These are phyloP conservation scores for Colletotrichum sp. DNA, from an alignment of 2,329 filamentous ascomycete genomes.

Conservation along the genomic window DNA sequence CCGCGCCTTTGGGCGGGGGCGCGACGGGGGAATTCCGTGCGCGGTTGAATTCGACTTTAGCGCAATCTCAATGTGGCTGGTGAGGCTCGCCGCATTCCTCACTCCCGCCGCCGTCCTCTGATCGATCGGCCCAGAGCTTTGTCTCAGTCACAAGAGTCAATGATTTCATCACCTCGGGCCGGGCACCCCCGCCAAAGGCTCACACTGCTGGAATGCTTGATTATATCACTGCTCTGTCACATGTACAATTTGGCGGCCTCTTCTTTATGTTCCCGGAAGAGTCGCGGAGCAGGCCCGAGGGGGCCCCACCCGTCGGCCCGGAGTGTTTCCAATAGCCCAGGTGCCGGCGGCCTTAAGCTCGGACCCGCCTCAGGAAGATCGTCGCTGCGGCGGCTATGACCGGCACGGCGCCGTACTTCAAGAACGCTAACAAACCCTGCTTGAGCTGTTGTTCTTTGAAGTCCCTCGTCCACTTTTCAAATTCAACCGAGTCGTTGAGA, in stretches of 20 bases:
- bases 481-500: conserved; percentile 27
- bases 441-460: not conserved
- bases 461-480: not conserved
- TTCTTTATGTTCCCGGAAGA: not conserved
- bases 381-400: not conserved
- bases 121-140: not conserved
- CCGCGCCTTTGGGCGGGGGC: not conserved
- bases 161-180: not conserved
- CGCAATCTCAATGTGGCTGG: not conserved
- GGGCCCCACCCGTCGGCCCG: not conserved
- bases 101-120: not conserved
- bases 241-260: not conserved
- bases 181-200: not conserved
- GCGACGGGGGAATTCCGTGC: not conserved
- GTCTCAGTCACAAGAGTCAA: not conserved
- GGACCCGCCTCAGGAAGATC: not conserved
- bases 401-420: not conserved
- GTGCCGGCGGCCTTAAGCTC: not conserved
- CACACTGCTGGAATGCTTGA: not conserved
- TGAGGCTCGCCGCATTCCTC: not conserved
- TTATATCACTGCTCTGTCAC: not conserved
- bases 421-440: not conserved
- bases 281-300: not conserved
- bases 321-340: not conserved
- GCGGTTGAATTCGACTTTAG: not conserved